Conservation (phyloP, 2,329 filamentous ascomycete species). For the Neonectria ditissima region DNA sequence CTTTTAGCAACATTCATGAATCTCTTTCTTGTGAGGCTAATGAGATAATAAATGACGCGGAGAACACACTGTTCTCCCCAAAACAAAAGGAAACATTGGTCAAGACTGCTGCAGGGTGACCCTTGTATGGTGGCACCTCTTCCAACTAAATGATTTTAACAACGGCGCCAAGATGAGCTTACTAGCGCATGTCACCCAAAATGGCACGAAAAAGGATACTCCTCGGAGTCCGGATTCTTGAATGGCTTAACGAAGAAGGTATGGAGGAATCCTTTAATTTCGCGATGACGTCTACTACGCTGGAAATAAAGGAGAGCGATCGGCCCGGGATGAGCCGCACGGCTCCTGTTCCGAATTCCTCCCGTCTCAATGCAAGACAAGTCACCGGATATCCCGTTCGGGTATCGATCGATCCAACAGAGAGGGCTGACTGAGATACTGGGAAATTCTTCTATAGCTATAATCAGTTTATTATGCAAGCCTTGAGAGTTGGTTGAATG, state of each 20-base stretch:
- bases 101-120: not conserved
- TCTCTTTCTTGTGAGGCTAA: too few species aligned
- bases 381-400: not conserved
- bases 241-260: not conserved
- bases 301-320: not conserved
- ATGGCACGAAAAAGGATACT: not conserved
- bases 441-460: too few species aligned
- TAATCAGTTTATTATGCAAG: not conserved
- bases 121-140: not conserved
- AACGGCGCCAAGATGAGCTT: not conserved
- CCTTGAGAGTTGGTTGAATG: too few species aligned
- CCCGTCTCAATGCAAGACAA: not conserved
- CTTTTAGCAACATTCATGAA: too few species aligned
- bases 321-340: too few species aligned
- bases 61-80: not conserved
- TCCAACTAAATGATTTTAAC: not conserved
- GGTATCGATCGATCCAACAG: not conserved
- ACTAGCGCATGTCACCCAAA: not conserved
- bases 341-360: not conserved
- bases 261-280: not conserved
- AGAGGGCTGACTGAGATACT: not conserved
- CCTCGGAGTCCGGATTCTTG: not conserved
- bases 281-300: not conserved
- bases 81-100: not conserved
- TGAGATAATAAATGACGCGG: not conserved